Conservation (phyloP, 352 stramenopile genomes). For the Poterioochromonas sp. region DNA sequence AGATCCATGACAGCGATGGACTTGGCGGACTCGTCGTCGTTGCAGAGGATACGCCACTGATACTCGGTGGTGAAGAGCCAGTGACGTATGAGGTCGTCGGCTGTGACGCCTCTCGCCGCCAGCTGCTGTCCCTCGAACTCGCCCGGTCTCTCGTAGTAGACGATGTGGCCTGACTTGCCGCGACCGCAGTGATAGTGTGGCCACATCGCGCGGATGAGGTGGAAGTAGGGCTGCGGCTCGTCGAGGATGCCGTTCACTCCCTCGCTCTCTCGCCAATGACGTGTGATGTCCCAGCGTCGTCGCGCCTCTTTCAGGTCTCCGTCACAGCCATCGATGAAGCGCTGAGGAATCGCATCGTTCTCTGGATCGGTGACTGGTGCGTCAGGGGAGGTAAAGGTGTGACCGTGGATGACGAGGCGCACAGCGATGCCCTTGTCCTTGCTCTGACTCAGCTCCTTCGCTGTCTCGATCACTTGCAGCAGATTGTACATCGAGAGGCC, state of each 20-base stretch:
- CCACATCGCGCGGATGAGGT: slow-evolving; percentile 47
- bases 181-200: slow-evolving; percentile 44
- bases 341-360: slow-evolving; percentile 37
- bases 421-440: background rate
- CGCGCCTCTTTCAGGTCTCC: slow-evolving; percentile 42
- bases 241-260: slow-evolving; percentile 35
- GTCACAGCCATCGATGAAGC: slow-evolving; percentile 41
- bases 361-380: slow-evolving; percentile 28
- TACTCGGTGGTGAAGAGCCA: slow-evolving; percentile 27
- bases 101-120: background rate
- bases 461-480: background rate
- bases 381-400: slow-evolving; percentile 25
- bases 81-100: slow-evolving; percentile 5
- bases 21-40: slow-evolving; percentile 41
- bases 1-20: slow-evolving; percentile 43
- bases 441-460: background rate
- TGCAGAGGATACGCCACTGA: slow-evolving; percentile 36
- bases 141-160: slow-evolving; percentile 39
- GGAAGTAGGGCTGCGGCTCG: slow-evolving; percentile 46
- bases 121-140: slow-evolving; percentile 26
- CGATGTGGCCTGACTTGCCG: slow-evolving; percentile 41
- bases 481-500: background rate
- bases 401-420: background rate
- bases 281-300: slow-evolving; percentile 41
- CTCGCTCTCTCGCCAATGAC: slow-evolving; percentile 42